These are phyloP conservation scores for Wolfiporia cocos DNA, from an alignment of 1,284 basidiomycete species.

Conservation along the genomic window DNA sequence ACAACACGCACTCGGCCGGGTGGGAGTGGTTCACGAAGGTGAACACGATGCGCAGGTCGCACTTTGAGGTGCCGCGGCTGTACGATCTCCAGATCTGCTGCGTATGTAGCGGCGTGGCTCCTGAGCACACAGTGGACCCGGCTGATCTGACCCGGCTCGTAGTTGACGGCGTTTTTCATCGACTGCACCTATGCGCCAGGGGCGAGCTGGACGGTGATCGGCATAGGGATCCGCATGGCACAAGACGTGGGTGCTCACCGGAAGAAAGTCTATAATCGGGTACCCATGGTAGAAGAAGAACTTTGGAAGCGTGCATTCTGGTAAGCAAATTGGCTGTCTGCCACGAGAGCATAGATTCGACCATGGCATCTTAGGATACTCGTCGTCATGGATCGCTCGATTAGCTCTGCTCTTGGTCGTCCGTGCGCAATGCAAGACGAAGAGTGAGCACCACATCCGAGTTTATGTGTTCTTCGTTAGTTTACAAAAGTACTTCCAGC, in stretches of 20 bases:
- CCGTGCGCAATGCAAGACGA: conserved; percentile 83
- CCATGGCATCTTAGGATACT: conserved; percentile 43
- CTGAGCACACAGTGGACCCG: not conserved
- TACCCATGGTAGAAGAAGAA: conserved; percentile 36
- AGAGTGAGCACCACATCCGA: conserved; percentile 48
- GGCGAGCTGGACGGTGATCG: conserved; percentile 47
- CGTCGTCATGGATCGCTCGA: conserved; percentile 54
- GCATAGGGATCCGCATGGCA: conserved; percentile 44
- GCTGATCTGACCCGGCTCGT: not conserved
- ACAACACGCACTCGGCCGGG: conserved; percentile 53
- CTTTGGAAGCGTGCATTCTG: conserved; percentile 67
- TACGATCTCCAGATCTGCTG: conserved; percentile 65
- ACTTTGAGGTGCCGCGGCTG: conserved; percentile 53
- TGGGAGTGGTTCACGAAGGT: conserved; percentile 74
- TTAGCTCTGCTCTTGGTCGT: conserved; percentile 69
- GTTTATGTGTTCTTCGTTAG: not conserved
- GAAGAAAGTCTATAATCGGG: conserved; percentile 26
- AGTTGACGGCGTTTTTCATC: conserved; percentile 33
- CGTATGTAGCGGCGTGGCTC: conserved; percentile 15
- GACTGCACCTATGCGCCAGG: conserved; percentile 45
- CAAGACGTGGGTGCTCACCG: conserved; percentile 40
- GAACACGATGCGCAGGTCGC: conserved; percentile 47
- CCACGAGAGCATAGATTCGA: not conserved
- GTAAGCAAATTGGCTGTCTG: conserved; percentile 29
- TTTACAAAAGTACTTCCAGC: conserved; percentile 20